phyloP scores from a whole-genome alignment of 768 basidiomycete species.

The Imleria badia region DNA sequence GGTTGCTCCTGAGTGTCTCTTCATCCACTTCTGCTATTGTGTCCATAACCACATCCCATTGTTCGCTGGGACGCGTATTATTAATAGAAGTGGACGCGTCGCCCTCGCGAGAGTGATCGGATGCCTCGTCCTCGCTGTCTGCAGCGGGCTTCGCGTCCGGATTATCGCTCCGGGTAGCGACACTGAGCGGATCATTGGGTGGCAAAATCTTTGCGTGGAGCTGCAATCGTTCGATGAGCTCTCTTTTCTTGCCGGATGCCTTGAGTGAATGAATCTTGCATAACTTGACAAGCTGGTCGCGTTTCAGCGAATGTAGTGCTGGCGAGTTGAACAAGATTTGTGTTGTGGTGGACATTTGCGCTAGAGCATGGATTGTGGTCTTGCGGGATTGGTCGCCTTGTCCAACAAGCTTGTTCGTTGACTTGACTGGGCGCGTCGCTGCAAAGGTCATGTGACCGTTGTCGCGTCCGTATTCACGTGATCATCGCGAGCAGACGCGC shows the following conservation, averaged over 20 bases:
- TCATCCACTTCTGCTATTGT: slow-evolving; percentile 71
- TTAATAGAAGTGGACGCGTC: slow-evolving; percentile 10
- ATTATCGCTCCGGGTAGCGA: slow-evolving; percentile 53
- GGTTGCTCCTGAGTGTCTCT: slow-evolving; percentile 37
- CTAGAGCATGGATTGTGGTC: slow-evolving; percentile 5
- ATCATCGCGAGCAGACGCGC: not conserved
- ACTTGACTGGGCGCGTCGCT: slow-evolving; percentile 1
- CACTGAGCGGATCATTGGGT: slow-evolving; percentile 51
- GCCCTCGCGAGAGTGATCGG: slow-evolving; percentile 21
- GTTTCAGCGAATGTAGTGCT: slow-evolving; percentile 78
- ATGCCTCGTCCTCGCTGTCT: slow-evolving; percentile 33
- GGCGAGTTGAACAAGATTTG: slow-evolving; percentile 85
- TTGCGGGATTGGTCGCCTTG: not conserved
- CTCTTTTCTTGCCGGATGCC: slow-evolving; percentile 75
- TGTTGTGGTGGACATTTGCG: slow-evolving; percentile 64
- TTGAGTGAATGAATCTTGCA: slow-evolving; percentile 84
- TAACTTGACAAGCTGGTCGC: slow-evolving; percentile 79
- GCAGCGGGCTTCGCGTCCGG: slow-evolving; percentile 29
- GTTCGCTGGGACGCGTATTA: slow-evolving; percentile 60
- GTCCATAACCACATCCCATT: slow-evolving; percentile 89
- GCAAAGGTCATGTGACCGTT: slow-evolving; percentile 18
- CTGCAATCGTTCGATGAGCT: slow-evolving; percentile 69
- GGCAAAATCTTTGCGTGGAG: slow-evolving; percentile 66
- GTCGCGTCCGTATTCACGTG: slow-evolving; percentile 16
- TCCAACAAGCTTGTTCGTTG: slow-evolving; percentile 16